Percentiles rank a stretch among this genome's conserved stretches.
These are phyloP conservation scores for Acer saccharum DNA, from an alignment of 345 rosid genomes.

Conservation along the genomic window DNA sequence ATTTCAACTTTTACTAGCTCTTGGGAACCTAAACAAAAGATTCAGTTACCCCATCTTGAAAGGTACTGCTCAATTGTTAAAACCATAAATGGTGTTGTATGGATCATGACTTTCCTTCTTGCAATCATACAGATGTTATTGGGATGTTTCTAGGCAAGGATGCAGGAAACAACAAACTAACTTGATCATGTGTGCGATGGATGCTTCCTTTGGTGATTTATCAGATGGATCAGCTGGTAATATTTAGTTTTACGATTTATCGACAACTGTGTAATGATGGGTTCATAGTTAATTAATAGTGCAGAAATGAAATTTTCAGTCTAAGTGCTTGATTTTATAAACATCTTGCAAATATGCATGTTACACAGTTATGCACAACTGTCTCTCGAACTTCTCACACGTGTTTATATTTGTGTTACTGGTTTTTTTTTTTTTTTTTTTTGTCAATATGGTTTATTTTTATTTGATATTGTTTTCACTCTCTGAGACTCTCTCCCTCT, in stretches of 20 bases:
- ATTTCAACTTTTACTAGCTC: constrained; percentile 34
- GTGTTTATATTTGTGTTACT: background rate
- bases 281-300: background rate
- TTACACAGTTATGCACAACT: background rate
- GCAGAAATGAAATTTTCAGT: background rate
- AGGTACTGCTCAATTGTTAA: constrained; percentile 42
- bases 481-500: background rate
- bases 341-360: background rate
- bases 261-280: constrained; percentile 6
- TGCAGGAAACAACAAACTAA: constrained; percentile 29
- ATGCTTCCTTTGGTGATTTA: constrained; percentile 76
- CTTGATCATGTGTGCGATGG: constrained; percentile 60
- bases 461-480: background rate
- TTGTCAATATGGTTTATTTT: background rate
- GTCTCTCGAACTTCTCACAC: background rate
- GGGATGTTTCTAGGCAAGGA: constrained; percentile 33
- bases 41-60: constrained; percentile 23
- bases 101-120: constrained; percentile 6
- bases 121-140: constrained; percentile 29
- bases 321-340: background rate
- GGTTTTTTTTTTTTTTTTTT: constrained; percentile 3
- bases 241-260: constrained; percentile 1
- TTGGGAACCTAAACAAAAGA: constrained; percentile 27
- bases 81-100: background rate
- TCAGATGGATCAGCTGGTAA: constrained; percentile 58